Base-by-base conservation (phyloP, 1,284 basidiomycete species). In the Ustilago nuda region DNA sequence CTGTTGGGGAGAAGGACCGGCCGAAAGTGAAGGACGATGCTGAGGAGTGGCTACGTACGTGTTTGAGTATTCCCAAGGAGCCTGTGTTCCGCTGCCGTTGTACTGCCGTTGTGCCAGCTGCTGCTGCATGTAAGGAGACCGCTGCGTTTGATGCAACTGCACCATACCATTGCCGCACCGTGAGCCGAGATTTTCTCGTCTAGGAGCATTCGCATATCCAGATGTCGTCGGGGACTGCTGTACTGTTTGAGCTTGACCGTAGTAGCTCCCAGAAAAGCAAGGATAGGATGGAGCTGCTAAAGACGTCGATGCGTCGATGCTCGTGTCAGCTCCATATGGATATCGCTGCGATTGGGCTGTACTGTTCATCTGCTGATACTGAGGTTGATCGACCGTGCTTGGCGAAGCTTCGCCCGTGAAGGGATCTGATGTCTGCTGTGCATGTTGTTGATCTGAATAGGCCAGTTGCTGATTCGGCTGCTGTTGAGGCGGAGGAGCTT, bases 401-500 rank as follows among this genome's bases (percentile, higher is more conserved):
- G 45, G 27, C 12, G 61, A 30, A 3, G 43, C 58, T 9, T 19
- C 55, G 41, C 36, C 52, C n/a, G 45, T 39, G 32, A 50, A 65
- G 33, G 27, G 30, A 33, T 46, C 32, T 4, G 61, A 60, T 3
- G 39, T 48, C 32, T 70, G 50, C 53, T 65, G 68, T 54, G 56
- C 19, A 35, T 61, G 61, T 39, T 61, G 68, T 41, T 57, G 58
- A 15, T 61, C 30, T 32, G 43, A 45, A 50, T 45, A 58, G 19
- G 48, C 50, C 35, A 57, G 61, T 0, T 36, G 46, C 7, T 50
- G 48, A n/a, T 45, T 41, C 1, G 4, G 39, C 27, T 68, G 41
- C 41, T 60, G 58, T 13, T 58, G 68, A 32, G 60, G 68, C 11
- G 41, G 59, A 19, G 41, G 63, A 15, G 60, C 45, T 9, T 59